A percentile compares a stretch with the other conserved stretches of the same genome.
These are phyloP conservation scores for Kwoniella pini DNA, from an alignment of 768 basidiomycete genomes.

Conservation along the genomic window DNA sequence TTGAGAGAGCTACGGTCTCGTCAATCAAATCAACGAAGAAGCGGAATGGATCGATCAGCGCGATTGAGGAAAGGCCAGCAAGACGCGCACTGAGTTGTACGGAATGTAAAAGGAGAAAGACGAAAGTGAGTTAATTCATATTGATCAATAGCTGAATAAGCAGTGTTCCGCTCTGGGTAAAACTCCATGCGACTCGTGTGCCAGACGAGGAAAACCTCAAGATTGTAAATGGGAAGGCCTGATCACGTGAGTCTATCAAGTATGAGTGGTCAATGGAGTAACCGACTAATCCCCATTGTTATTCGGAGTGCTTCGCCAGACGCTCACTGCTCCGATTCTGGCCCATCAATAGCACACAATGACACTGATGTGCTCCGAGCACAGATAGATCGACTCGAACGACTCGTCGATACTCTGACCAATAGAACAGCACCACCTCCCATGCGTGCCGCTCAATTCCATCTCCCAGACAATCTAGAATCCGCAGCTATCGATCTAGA, in stretches of 20 bases:
- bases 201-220: conserved; percentile 11
- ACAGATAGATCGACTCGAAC: conserved; percentile 7
- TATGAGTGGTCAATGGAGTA: background rate
- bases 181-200: conserved; percentile 22
- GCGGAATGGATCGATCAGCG: background rate
- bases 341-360: no score
- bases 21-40: background rate
- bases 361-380: background rate
- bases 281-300: background rate
- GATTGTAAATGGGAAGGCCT: conserved; percentile 23
- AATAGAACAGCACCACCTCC: no score
- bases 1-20: no score
- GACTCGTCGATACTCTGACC: conserved; percentile 3
- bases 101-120: conserved; percentile 27
- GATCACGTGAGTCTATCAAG: background rate
- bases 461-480: conserved; percentile 3
- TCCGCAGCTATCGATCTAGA: conserved; percentile 3
- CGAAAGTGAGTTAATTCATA: conserved; percentile 18
- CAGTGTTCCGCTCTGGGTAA: conserved; percentile 23
- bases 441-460: no score
- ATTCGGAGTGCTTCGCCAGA: no score
- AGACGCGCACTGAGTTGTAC: conserved; percentile 25
- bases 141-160: background rate
- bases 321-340: no score
- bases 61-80: background rate